Conservation (phyloP, 1,139 yeast genomes). For the Arxiozyma heterogenica region DNA sequence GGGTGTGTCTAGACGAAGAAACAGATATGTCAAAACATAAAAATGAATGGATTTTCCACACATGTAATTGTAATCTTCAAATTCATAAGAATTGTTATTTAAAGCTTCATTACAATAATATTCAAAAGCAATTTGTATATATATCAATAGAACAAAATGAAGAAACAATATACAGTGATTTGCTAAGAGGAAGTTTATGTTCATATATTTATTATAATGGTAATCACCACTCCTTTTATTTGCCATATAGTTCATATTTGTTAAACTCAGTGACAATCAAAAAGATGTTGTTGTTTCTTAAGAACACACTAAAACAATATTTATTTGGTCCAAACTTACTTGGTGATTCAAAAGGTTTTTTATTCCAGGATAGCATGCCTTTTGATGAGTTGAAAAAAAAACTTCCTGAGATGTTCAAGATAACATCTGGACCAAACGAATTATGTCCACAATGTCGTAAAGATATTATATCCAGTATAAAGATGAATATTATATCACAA, state of each 20-base stretch:
- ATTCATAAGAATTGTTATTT: constrained; percentile 17
- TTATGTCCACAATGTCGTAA: constrained; percentile 17
- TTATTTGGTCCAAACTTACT: not conserved
- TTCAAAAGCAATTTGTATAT: not conserved
- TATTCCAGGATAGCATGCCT: not conserved
- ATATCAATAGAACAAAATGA: not conserved
- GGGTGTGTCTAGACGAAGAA: constrained; percentile 19
- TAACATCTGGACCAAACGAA: not conserved
- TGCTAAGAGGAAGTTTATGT: not conserved
- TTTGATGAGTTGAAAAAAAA: not conserved
- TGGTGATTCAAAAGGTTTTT: not conserved
- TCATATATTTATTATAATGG: not conserved
- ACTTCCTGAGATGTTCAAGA: not conserved
- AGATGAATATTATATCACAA: not conserved
- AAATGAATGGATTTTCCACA: constrained; percentile 14
- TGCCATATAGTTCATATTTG: not conserved
- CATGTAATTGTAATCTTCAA: constrained; percentile 20
- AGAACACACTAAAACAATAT: not conserved
- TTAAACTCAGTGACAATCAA: not conserved
- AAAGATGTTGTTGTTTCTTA: not conserved
- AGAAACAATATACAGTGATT: not conserved
- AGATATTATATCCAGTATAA: constrained; percentile 2
- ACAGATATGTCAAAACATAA: not conserved
- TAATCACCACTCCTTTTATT: not conserved
- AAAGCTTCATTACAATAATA: constrained; percentile 12